A percentile compares a stretch with the other conserved stretches of the same genome.
Evolutionary conservation across 208 protist genomes (phyloP).

Genomic region (Leishmania arabica): DNA sequence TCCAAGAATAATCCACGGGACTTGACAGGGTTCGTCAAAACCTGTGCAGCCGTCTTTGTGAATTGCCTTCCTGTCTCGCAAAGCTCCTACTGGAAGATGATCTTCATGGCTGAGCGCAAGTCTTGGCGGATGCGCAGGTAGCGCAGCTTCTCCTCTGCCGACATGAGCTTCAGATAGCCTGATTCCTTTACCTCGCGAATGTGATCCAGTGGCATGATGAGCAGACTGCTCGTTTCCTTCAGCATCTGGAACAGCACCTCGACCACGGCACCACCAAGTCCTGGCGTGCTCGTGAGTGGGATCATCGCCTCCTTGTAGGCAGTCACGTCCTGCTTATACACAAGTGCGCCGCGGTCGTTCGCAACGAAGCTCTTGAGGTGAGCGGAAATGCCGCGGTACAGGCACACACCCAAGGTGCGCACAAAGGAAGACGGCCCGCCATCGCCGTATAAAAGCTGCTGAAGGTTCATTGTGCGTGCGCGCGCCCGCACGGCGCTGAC

Average conservation of each 20-base stretch:
- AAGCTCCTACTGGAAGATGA: slow-evolving; percentile 38
- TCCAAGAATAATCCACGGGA: neutral
- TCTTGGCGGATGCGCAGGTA: slow-evolving; percentile 85
- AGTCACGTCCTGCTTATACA: slow-evolving; percentile 91
- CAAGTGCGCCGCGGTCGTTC: slow-evolving; percentile 74
- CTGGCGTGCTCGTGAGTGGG: slow-evolving; percentile 69
- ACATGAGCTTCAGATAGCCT: slow-evolving; percentile 73
- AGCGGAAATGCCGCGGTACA: slow-evolving; percentile 76
- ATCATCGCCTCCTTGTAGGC: slow-evolving; percentile 86
- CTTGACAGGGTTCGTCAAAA: neutral
- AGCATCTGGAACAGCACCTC: slow-evolving; percentile 81
- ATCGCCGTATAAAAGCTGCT: slow-evolving; percentile 85
- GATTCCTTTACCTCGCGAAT: slow-evolving; percentile 86
- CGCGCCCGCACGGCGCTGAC: slow-evolving; percentile 56
- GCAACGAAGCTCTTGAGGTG: slow-evolving; percentile 76
- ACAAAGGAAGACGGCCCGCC: slow-evolving; percentile 83
- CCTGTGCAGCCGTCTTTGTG: neutral
- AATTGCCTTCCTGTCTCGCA: neutral
- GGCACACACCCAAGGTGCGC: slow-evolving; percentile 83
- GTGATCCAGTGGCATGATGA: slow-evolving; percentile 83
- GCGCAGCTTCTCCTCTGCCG: slow-evolving; percentile 72
- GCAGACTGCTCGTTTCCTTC: slow-evolving; percentile 82
- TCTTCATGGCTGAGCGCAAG: slow-evolving; percentile 59
- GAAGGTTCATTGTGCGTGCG: slow-evolving; percentile 78
- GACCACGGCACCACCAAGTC: slow-evolving; percentile 81